phyloP scores from a whole-genome alignment of 176 grass and related monocot species.

The Alopecurus myosuroides region DNA sequence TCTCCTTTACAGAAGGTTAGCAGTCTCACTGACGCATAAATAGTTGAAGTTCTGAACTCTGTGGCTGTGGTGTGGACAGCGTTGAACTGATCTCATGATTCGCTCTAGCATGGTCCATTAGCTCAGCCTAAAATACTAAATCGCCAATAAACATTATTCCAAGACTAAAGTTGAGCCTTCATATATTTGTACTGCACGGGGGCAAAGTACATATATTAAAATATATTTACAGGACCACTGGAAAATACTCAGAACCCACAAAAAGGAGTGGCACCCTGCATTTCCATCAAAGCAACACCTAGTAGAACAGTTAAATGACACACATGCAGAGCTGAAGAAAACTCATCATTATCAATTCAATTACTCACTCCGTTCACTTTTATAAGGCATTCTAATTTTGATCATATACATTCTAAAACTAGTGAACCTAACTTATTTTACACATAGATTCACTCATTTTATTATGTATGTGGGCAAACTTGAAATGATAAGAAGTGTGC shows the following conservation, averaged over 20 bases:
- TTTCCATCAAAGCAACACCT: neutral
- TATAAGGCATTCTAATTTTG: no score
- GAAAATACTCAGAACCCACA: neutral
- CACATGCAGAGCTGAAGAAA: neutral
- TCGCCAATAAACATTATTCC: neutral
- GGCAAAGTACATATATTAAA: neutral
- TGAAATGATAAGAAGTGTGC: no score
- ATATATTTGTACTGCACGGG: neutral
- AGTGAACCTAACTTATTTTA: no score
- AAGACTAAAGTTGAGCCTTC: neutral
- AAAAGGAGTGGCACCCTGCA: neutral
- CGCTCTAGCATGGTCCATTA: neutral
- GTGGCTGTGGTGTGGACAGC: neutral
- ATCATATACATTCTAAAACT: no score
- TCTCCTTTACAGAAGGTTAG: neutral
- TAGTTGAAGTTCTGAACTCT: conserved; percentile 17
- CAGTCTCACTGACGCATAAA: neutral
- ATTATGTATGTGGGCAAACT: no score
- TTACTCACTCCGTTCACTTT: no score
- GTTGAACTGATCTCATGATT: neutral
- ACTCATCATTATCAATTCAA: neutral
- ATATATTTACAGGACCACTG: neutral
- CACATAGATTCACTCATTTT: no score
- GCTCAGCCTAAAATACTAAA: neutral
- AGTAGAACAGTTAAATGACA: neutral